phyloP scores from a whole-genome alignment of 2,329 filamentous ascomycete species.

The Fusarium sp. region DNA sequence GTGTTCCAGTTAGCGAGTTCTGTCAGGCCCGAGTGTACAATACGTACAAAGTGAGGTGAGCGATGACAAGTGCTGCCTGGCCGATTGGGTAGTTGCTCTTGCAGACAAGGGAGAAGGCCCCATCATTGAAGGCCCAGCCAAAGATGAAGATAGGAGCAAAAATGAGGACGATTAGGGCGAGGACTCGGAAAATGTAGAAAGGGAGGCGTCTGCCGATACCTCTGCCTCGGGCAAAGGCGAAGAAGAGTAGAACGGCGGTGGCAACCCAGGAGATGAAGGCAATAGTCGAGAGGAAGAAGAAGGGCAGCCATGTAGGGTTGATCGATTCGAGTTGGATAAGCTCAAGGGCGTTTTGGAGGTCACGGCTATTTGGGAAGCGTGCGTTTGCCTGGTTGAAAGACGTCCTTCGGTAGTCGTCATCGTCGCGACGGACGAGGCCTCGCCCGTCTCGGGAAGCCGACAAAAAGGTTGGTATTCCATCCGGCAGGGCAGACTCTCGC shows the following conservation, averaged over 20 bases:
- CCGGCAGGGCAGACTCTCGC: neutral
- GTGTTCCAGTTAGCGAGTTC: constrained; percentile 15
- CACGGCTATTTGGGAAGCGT: neutral
- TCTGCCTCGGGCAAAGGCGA: constrained; percentile 9
- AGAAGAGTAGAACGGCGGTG: constrained; percentile 21
- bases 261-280: constrained; percentile 25
- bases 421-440: neutral
- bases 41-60: constrained; percentile 42
- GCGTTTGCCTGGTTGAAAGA: neutral
- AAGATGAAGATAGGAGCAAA: constrained; percentile 17
- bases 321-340: neutral
- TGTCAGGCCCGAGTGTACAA: neutral
- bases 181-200: constrained; percentile 39
- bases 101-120: constrained; percentile 2
- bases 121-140: constrained; percentile 1
- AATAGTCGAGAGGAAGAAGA: constrained; percentile 29
- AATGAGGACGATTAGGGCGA: constrained; percentile 37
- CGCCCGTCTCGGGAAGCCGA: neutral
- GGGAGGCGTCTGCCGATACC: constrained; percentile 9
- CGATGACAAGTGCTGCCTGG: constrained; percentile 20
- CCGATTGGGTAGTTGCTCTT: neutral
- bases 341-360: neutral
- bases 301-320: constrained; percentile 20
- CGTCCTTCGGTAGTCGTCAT: neutral
- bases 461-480: neutral